Percentiles rank a stretch among this genome's conserved stretches.
These are phyloP conservation scores for Pseudogymnoascus sp. DNA, from an alignment of 2,329 filamentous ascomycete species.

Conservation along the genomic window DNA sequence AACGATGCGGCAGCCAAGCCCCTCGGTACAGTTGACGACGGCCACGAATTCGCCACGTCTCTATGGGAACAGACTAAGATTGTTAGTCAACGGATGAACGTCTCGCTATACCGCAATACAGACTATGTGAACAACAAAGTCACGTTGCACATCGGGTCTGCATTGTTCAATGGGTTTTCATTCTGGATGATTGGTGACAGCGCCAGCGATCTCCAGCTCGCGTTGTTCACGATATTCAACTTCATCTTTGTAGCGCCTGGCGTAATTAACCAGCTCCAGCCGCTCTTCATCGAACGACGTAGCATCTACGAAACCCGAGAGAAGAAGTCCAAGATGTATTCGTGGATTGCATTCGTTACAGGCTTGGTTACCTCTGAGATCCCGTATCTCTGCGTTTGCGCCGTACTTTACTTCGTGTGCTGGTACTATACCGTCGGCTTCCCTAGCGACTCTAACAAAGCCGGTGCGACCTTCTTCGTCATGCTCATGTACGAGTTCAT, in stretches of 20 bases:
- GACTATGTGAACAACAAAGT: constrained; percentile 44
- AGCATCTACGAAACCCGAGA: constrained; percentile 52
- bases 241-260: constrained; percentile 56
- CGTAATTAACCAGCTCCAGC: constrained; percentile 51
- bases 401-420: constrained; percentile 40
- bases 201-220: constrained; percentile 44
- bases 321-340: constrained; percentile 55
- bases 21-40: constrained; percentile 38
- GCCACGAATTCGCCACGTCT: constrained; percentile 64
- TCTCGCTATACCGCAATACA: constrained; percentile 55
- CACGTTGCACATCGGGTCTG: constrained; percentile 45
- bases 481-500: constrained; percentile 54
- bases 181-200: constrained; percentile 53
- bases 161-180: constrained; percentile 53
- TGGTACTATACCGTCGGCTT: constrained; percentile 52
- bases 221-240: constrained; percentile 54
- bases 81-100: constrained; percentile 55
- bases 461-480: constrained; percentile 46
- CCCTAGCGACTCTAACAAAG: constrained; percentile 23
- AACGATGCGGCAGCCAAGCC: constrained; percentile 43
- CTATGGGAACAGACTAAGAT: constrained; percentile 56
- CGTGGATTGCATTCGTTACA: constrained; percentile 51
- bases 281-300: constrained; percentile 48
- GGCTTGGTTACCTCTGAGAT: constrained; percentile 43
- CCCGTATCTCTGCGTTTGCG: constrained; percentile 38